These are phyloP conservation scores for Hygrocybe coccinea DNA, from an alignment of 768 basidiomycete species.

Conservation along the genomic window DNA sequence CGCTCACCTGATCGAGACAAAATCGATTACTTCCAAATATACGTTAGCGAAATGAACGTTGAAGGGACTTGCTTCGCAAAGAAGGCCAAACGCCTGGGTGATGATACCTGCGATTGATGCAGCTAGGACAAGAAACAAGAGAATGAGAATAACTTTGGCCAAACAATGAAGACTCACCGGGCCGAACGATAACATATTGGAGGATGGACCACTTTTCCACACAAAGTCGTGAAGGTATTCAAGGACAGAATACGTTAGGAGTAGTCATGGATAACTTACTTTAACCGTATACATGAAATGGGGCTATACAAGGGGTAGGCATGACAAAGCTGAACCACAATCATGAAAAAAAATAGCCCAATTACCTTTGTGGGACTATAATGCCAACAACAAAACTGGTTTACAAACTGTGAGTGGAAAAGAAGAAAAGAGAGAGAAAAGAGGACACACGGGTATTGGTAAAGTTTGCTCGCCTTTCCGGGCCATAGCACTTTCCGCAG, in stretches of 20 bases:
- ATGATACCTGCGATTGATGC: constrained; percentile 76
- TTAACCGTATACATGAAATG: constrained; percentile 91
- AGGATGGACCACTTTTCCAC: constrained; percentile 70
- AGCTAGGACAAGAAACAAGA: constrained; percentile 32
- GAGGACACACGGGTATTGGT: constrained; percentile 52
- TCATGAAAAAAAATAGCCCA: neutral
- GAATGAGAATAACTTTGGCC: too few relatives aligned
- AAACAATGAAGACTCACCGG: constrained; percentile 26
- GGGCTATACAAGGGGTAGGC: constrained; percentile 36
- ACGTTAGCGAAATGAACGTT: constrained; percentile 58
- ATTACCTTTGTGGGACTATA: constrained; percentile 77
- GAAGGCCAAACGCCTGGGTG: constrained; percentile 60
- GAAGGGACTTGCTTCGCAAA: constrained; percentile 63
- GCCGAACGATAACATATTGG: constrained; percentile 79
- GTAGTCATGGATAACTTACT: constrained; percentile 34
- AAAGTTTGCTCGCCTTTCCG: constrained; percentile 75
- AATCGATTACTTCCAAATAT: constrained; percentile 70
- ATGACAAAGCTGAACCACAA: neutral
- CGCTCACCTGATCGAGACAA: constrained; percentile 71
- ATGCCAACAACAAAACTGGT: constrained; percentile 73
- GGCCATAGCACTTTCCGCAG: constrained; percentile 60
- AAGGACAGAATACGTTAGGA: neutral
- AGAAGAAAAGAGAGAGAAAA: neutral
- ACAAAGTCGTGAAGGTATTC: constrained; percentile 1
- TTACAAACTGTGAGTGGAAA: neutral